Conservation (phyloP, 148 eudicot genomes). For the Cornus florida region DNA sequence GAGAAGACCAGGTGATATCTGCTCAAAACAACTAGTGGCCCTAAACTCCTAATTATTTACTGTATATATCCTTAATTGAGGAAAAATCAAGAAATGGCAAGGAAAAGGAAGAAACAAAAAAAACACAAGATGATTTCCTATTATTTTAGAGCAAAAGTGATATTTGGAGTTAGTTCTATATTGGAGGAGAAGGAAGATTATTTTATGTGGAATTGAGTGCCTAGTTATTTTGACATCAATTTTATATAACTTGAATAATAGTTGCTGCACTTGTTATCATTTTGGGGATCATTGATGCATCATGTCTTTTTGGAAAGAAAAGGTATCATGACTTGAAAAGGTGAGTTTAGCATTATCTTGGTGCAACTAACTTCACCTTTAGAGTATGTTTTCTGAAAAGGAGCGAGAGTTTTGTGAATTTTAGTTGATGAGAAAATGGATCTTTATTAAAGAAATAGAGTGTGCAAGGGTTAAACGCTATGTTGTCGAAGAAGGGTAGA, state of each 20-base stretch:
- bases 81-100: neutral
- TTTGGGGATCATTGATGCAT: neutral
- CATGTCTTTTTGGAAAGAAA: neutral
- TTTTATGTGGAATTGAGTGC: neutral
- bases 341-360: neutral
- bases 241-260: neutral
- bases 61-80: neutral
- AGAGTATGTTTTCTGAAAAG: neutral
- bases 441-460: neutral
- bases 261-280: neutral
- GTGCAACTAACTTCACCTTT: neutral
- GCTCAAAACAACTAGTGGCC: neutral
- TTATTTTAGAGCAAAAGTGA: neutral
- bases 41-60: neutral
- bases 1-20: neutral
- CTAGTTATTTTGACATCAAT: neutral
- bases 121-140: neutral
- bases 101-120: neutral
- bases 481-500: neutral
- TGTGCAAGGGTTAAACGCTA: neutral
- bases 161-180: neutral
- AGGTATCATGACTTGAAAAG: neutral
- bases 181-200: neutral
- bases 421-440: neutral
- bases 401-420: neutral